Evolutionary conservation across 495 filamentous ascomycete species (phyloP), one percentile per base, ranked within the genome.

Genomic region (Neurospora intermedia): DNA sequence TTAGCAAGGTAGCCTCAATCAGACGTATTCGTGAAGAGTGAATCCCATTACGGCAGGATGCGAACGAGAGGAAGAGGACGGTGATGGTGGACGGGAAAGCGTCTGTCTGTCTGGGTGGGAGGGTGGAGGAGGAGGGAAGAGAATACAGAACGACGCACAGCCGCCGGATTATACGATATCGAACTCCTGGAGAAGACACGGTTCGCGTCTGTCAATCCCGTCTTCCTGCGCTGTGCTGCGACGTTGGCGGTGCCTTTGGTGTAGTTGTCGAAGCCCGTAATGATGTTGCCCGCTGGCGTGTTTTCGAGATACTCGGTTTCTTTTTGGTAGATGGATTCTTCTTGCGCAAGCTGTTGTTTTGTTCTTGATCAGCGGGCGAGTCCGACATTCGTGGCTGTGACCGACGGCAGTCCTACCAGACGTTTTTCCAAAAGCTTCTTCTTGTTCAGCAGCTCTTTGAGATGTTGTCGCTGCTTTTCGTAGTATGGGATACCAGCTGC

Each of bases 201-300:
- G 74, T 88, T 86, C 43, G 81, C 77, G 41, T 90, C 88, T 38
- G 79, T 81, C 69, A 87, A 74, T 4, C 82, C 84, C 46, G 82
- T 83, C 75, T 85, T 85, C 69, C 86, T 84, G 69, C 87, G 84
- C 72, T 84, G 80, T 3, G 85, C 86, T 4, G 80, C 81, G 7
- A 82, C 80, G 39, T 79, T 81, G 74, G 80, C 85, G 0, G 86
- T 84, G 69, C 93, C 93, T 79, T 99, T 99, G 84, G 97, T 95
- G 82, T 97, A 98, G 76, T 92, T 95, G 79, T 99, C 96, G 82
- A 98, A 99, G 48, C 96, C 96, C 74, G 90, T 92, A 82, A 99
- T 94, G 78, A 99, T 98, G 84, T 99, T 99, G 20, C 96, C 96
- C 54, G 86, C 87, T 31, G 91, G 92, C 18, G 93, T 97, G 75